A percentile compares a stretch with the other conserved stretches of the same genome.
phyloP scores from a whole-genome alignment of 306 rosid genomes.

The Pueraria montana region DNA sequence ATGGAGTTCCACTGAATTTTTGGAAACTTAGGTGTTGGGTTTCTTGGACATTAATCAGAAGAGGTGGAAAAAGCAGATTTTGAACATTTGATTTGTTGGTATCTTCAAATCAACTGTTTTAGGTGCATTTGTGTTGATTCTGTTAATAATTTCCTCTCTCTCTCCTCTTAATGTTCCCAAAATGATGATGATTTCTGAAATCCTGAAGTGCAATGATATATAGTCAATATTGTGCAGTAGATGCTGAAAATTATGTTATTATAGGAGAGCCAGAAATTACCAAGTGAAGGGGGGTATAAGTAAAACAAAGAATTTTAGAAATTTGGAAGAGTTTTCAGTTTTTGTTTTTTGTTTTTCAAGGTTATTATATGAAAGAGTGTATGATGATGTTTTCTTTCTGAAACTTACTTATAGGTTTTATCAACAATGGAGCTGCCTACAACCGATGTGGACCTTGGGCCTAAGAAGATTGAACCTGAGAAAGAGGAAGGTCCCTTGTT shows the following conservation, averaged over 20 bases:
- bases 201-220: background rate
- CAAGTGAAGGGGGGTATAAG: background rate
- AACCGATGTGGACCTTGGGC: constrained; percentile 53
- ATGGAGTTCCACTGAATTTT: background rate
- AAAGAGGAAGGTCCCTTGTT: constrained; percentile 62
- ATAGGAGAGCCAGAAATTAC: background rate
- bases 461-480: constrained; percentile 67
- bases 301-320: background rate
- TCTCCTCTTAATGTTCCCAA: too few species aligned
- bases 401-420: constrained; percentile 52
- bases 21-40: background rate
- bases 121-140: background rate
- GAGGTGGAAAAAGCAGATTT: constrained; percentile 1
- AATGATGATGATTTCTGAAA: background rate
- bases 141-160: background rate
- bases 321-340: background rate
- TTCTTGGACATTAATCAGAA: constrained; percentile 17
- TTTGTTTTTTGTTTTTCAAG: background rate
- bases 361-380: background rate
- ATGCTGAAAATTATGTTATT: constrained; percentile 4
- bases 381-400: constrained; percentile 2
- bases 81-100: background rate
- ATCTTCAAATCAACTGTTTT: background rate
- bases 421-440: constrained; percentile 59
- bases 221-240: constrained; percentile 23